phyloP scores from a whole-genome alignment of 78 protist genomes.

The Dictyostelium purpureum region DNA sequence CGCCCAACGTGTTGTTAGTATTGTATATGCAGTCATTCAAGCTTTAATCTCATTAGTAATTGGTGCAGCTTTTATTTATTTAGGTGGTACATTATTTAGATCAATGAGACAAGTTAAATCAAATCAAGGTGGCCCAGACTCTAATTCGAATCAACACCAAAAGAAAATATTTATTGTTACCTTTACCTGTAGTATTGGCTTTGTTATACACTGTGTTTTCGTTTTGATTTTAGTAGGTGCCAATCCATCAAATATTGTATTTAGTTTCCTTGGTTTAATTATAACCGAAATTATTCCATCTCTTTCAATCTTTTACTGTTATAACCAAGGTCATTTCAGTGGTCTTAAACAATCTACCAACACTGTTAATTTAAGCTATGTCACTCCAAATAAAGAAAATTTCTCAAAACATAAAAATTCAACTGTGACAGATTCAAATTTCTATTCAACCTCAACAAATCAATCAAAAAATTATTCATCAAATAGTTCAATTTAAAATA shows the following conservation, averaged over 20 bases:
- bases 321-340: constrained; percentile 57
- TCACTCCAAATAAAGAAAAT: neutral
- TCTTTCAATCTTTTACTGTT: constrained; percentile 33
- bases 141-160: neutral
- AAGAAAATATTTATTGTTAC: constrained; percentile 19
- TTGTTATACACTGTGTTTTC: constrained; percentile 39
- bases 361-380: neutral
- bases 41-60: constrained; percentile 29
- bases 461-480: too few relatives aligned
- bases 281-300: constrained; percentile 51
- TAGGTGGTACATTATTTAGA: constrained; percentile 11
- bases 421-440: neutral
- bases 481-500: too few relatives aligned
- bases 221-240: constrained; percentile 52
- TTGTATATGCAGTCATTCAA: constrained; percentile 51
- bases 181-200: constrained; percentile 27
- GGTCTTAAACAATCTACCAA: constrained; percentile 35
- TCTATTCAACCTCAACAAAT: neutral
- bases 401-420: neutral
- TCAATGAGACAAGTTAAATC: neutral
- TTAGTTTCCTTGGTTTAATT: constrained; percentile 56
- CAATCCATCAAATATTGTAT: constrained; percentile 46
- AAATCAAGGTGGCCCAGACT: neutral
- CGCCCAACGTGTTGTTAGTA: constrained; percentile 4
- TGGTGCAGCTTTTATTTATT: constrained; percentile 43